A percentile compares a stretch with the other conserved stretches of the same genome.
Conservation (phyloP, 2,329 filamentous ascomycete genomes). For the Stagonosporopsis cucurbitacearum region DNA sequence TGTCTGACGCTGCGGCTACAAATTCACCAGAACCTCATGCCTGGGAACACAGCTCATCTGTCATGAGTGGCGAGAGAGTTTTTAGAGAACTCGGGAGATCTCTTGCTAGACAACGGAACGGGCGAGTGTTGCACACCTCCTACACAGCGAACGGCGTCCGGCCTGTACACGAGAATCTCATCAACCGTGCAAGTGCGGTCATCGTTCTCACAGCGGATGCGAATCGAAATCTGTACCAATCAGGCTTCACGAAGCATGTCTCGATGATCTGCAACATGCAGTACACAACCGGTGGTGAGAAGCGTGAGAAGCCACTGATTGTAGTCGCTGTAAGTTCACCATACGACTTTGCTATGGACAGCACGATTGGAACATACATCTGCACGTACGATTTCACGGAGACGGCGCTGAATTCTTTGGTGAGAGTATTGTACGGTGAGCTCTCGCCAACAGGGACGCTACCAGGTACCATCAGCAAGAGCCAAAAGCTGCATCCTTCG, state of each 20-base stretch:
- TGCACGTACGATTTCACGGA: slow-evolving; percentile 98
- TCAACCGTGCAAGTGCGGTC: slow-evolving; percentile 85
- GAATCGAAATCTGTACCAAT: slow-evolving; percentile 91
- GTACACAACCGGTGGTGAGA: slow-evolving; percentile 72
- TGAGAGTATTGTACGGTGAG: slow-evolving; percentile 84
- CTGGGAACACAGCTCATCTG: slow-evolving; percentile 64
- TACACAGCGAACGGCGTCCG: slow-evolving; percentile 93
- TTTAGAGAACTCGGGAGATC: slow-evolving; percentile 89
- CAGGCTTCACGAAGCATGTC: slow-evolving; percentile 94
- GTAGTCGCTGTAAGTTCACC: slow-evolving; percentile 94
- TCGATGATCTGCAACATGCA: slow-evolving; percentile 93
- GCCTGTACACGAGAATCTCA: slow-evolving; percentile 91
- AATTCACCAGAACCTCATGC: slow-evolving; percentile 61
- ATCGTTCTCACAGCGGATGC: slow-evolving; percentile 93
- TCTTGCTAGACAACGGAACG: slow-evolving; percentile 83
- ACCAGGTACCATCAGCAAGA: slow-evolving; percentile 80
- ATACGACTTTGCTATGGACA: slow-evolving; percentile 95
- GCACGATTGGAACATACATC: slow-evolving; percentile 86
- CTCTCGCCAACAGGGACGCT: slow-evolving; percentile 62
- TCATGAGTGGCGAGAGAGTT: slow-evolving; percentile 92
- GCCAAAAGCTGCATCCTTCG: slow-evolving; percentile 85
- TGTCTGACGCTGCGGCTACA: slow-evolving; percentile 66
- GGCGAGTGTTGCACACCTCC: slow-evolving; percentile 88
- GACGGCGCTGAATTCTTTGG: slow-evolving; percentile 82
- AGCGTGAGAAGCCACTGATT: slow-evolving; percentile 78